A percentile compares a stretch with the other conserved stretches of the same genome.
Evolutionary conservation across 306 rosid genomes (phyloP).

Genomic region (Alnus rubra): DNA sequence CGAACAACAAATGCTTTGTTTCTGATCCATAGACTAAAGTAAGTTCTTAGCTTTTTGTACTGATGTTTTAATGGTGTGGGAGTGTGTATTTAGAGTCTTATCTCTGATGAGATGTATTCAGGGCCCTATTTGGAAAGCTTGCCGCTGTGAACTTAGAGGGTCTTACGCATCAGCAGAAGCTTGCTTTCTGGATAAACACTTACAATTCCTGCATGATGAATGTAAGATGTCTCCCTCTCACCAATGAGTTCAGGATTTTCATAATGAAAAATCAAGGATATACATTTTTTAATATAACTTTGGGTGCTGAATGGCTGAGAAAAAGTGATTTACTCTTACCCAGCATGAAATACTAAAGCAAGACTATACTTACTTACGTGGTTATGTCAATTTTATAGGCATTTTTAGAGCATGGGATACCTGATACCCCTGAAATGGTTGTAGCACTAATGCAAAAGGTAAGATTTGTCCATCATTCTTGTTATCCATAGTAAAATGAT

Average conservation of each 20-base stretch:
- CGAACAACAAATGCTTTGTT: conserved; percentile 57
- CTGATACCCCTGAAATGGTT: conserved; percentile 89
- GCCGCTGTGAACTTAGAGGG: conserved; percentile 76
- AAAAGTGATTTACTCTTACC: background rate
- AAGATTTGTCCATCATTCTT: conserved; percentile 23
- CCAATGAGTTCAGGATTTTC: conserved; percentile 3
- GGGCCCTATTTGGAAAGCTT: conserved; percentile 73
- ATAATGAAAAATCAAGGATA: background rate
- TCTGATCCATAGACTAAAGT: conserved; percentile 76
- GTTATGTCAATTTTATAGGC: conserved; percentile 56
- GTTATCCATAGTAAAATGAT: conserved; percentile 2
- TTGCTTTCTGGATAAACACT: conserved; percentile 95
- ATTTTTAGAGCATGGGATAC: conserved; percentile 78
- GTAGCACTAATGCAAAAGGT: conserved; percentile 95
- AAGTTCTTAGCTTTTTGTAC: conserved; percentile 30
- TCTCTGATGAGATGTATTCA: conserved; percentile 30
- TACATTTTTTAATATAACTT: background rate
- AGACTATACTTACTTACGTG: background rate
- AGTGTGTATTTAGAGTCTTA: background rate
- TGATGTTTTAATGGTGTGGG: conserved; percentile 9
- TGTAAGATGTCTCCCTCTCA: conserved; percentile 47
- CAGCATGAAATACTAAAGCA: background rate
- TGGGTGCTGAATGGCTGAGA: background rate
- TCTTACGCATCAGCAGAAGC: conserved; percentile 89
- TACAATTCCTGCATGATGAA: conserved; percentile 89